phyloP scores from a whole-genome alignment of 2,329 filamentous ascomycete genomes.

The Botrytis elliptica region DNA sequence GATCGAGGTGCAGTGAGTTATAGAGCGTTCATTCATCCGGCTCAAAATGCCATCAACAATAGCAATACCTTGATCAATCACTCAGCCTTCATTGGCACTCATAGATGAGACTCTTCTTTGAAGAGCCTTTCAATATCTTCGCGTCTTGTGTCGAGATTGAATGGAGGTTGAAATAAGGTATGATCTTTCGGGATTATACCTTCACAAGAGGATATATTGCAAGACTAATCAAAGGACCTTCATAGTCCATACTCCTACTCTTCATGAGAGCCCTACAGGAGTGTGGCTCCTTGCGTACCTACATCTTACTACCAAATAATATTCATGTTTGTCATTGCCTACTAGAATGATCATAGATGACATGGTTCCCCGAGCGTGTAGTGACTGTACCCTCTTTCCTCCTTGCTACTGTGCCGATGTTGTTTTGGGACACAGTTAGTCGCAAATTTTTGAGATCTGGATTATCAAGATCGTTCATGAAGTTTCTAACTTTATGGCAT shows the following conservation, averaged over 20 bases:
- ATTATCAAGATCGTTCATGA: background rate
- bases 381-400: background rate
- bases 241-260: conserved; percentile 55
- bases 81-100: conserved; percentile 44
- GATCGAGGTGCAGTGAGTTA: background rate
- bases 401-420: background rate
- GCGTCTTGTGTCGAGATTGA: conserved; percentile 48
- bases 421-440: background rate
- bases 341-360: background rate
- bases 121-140: conserved; percentile 44
- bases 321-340: background rate
- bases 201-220: conserved; percentile 45
- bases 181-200: conserved; percentile 38
- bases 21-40: background rate
- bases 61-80: conserved; percentile 44
- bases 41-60: background rate
- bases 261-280: conserved; percentile 44
- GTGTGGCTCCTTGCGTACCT: conserved; percentile 54
- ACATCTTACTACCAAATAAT: conserved; percentile 39
- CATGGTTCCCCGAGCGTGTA: no score
- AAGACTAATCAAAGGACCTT: conserved; percentile 49
- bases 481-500: background rate
- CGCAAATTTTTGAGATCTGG: background rate
- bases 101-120: conserved; percentile 46
- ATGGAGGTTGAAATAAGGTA: conserved; percentile 44